phyloP scores from a whole-genome alignment of 176 grass and related monocot genomes.

The Phragmites australis region DNA sequence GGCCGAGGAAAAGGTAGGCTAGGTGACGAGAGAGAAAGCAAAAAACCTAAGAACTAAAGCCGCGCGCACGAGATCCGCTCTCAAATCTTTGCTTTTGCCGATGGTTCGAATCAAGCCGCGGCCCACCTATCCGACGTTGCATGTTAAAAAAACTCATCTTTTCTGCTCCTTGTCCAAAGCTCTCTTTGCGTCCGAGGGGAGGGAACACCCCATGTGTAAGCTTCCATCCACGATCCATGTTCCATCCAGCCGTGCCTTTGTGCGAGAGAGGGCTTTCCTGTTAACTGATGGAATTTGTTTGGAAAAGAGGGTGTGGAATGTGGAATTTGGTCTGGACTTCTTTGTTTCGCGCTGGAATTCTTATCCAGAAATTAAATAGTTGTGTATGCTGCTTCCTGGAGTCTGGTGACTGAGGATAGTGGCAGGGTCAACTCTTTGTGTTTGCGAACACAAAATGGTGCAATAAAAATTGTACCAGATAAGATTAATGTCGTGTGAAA shows the following conservation, averaged over 20 bases:
- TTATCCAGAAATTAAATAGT: constrained; percentile 27
- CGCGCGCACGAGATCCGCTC: constrained; percentile 19
- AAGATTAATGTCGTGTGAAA: neutral
- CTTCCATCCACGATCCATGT: constrained; percentile 4
- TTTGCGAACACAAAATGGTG: neutral
- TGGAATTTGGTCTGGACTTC: neutral
- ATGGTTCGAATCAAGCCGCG: constrained; percentile 41
- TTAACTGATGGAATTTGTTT: neutral
- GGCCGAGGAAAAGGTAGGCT: neutral
- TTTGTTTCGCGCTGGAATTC: neutral
- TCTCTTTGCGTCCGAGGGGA: neutral
- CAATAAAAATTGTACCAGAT: constrained; percentile 3
- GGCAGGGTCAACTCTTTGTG: constrained; percentile 11
- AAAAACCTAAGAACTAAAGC: constrained; percentile 39
- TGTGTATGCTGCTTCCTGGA: neutral
- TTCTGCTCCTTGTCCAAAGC: constrained; percentile 16
- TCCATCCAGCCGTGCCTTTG: neutral
- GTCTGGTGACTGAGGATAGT: neutral
- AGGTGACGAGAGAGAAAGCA: neutral
- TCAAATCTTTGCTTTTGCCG: constrained; percentile 39
- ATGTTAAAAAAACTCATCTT: constrained; percentile 10
- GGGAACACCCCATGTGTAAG: constrained; percentile 51
- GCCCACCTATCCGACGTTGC: constrained; percentile 41
- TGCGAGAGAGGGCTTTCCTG: constrained; percentile 9
- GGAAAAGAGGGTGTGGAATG: neutral